These are phyloP conservation scores for Myriangium duriaei DNA, from an alignment of 2,329 filamentous ascomycete genomes.

Conservation along the genomic window DNA sequence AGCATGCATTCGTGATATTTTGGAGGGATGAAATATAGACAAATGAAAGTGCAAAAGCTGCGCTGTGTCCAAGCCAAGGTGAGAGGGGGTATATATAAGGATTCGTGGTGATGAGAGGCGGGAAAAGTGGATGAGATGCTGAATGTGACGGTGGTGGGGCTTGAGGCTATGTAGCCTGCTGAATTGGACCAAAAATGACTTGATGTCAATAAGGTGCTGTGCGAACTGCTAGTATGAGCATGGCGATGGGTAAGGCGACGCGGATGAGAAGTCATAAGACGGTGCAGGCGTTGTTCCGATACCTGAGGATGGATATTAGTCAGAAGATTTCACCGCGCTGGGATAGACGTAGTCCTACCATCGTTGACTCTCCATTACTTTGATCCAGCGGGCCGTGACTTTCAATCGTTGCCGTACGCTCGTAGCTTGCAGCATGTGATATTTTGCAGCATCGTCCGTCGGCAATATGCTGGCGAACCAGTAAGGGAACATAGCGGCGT, in stretches of 20 bases:
- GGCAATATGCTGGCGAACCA: constrained; percentile 81
- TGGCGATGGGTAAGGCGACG: constrained; percentile 18
- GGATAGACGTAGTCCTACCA: constrained; percentile 44
- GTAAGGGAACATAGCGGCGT: constrained; percentile 70
- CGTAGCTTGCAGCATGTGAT: constrained; percentile 56
- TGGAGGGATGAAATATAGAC: too few relatives aligned
- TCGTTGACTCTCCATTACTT: constrained; percentile 54
- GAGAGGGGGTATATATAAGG: too few relatives aligned
- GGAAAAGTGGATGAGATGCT: too few relatives aligned
- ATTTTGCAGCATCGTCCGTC: constrained; percentile 66
- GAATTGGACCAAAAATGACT: too few relatives aligned
- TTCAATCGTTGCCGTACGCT: constrained; percentile 74
- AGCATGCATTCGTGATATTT: too few relatives aligned
- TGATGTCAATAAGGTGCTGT: too few relatives aligned
- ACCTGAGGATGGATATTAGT: constrained; percentile 18
- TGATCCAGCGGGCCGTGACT: constrained; percentile 68
- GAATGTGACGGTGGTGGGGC: too few relatives aligned
- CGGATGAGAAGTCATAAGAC: constrained; percentile 28
- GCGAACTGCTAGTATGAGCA: too few relatives aligned
- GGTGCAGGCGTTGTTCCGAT: constrained; percentile 27
- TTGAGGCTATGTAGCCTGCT: too few relatives aligned
- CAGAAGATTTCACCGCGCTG: constrained; percentile 3
- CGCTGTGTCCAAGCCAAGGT: too few relatives aligned
- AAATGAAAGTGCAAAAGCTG: too few relatives aligned
- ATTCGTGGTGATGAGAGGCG: too few relatives aligned